These are phyloP conservation scores for Exophiala viscosa DNA, from an alignment of 2,329 filamentous ascomycete species.

Conservation along the genomic window DNA sequence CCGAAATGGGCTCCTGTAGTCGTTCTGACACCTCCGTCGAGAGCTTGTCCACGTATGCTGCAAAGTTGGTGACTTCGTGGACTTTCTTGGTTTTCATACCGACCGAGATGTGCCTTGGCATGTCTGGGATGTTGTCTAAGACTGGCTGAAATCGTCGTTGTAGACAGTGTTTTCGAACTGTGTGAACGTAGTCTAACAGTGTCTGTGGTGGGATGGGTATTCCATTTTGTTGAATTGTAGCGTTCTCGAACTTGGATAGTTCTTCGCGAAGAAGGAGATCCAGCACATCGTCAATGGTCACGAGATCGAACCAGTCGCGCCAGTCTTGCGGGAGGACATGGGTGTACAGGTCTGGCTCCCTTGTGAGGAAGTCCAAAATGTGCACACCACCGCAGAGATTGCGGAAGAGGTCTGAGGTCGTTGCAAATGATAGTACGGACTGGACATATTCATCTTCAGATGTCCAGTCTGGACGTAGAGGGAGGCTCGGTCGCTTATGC, in stretches of 20 bases:
- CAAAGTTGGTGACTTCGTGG: slow-evolving; percentile 88
- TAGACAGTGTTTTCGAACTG: slow-evolving; percentile 67
- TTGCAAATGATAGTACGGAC: slow-evolving; percentile 71
- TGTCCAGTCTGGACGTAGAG: slow-evolving; percentile 66
- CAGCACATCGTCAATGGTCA: slow-evolving; percentile 70
- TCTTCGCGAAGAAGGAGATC: slow-evolving; percentile 79
- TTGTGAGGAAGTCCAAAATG: slow-evolving; percentile 92
- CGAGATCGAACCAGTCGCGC: slow-evolving; percentile 70
- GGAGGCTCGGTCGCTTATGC: slow-evolving; percentile 47
- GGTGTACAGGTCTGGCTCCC: slow-evolving; percentile 76
- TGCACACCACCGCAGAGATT: slow-evolving; percentile 96
- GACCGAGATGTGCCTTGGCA: slow-evolving; percentile 70
- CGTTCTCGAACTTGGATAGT: slow-evolving; percentile 45
- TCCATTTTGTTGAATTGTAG: slow-evolving; percentile 42
- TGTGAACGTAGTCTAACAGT: slow-evolving; percentile 67
- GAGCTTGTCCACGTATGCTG: slow-evolving; percentile 74
- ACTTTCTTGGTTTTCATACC: slow-evolving; percentile 97
- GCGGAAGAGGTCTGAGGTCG: slow-evolving; percentile 71
- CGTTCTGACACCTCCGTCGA: slow-evolving; percentile 51
- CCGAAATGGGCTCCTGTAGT: slow-evolving; percentile 56
- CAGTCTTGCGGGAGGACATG: slow-evolving; percentile 73
- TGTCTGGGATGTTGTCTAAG: slow-evolving; percentile 23
- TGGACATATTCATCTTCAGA: slow-evolving; percentile 73
- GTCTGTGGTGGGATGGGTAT: slow-evolving; percentile 45
- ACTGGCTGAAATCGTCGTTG: slow-evolving; percentile 53